Conservation (phyloP, 768 basidiomycete species). For the Suillus plorans region DNA sequence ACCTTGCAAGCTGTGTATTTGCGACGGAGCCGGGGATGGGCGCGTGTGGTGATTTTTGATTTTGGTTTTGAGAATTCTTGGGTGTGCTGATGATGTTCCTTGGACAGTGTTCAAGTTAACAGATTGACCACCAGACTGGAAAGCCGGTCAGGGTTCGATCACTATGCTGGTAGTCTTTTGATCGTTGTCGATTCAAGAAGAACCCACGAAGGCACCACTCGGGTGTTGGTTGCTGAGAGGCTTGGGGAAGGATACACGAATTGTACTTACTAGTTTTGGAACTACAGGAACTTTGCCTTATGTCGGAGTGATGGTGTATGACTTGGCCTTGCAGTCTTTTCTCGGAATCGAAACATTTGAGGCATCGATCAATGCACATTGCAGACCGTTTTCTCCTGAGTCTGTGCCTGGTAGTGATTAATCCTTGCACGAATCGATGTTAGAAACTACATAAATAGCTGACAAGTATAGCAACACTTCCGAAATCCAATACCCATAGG, state of each 20-base stretch:
- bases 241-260: background rate
- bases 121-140: constrained; percentile 15
- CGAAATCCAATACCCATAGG: too few species aligned
- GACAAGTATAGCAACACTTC: too few species aligned
- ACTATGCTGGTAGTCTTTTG: too few species aligned
- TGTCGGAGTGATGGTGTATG: too few species aligned
- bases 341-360: too few species aligned
- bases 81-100: background rate
- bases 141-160: background rate
- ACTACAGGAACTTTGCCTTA: background rate
- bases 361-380: too few species aligned
- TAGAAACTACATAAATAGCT: too few species aligned
- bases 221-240: background rate
- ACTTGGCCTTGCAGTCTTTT: too few species aligned
- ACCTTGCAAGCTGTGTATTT: constrained; percentile 69
- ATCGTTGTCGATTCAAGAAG: background rate
- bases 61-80: constrained; percentile 1
- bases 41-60: constrained; percentile 63
- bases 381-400: too few species aligned
- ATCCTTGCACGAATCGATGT: too few species aligned
- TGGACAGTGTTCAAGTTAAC: constrained; percentile 28
- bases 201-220: background rate
- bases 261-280: background rate
- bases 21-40: constrained; percentile 83
- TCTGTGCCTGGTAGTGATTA: too few species aligned